Conservation (phyloP, 192 early-diverging fungal genomes). For the Podila horticola region DNA sequence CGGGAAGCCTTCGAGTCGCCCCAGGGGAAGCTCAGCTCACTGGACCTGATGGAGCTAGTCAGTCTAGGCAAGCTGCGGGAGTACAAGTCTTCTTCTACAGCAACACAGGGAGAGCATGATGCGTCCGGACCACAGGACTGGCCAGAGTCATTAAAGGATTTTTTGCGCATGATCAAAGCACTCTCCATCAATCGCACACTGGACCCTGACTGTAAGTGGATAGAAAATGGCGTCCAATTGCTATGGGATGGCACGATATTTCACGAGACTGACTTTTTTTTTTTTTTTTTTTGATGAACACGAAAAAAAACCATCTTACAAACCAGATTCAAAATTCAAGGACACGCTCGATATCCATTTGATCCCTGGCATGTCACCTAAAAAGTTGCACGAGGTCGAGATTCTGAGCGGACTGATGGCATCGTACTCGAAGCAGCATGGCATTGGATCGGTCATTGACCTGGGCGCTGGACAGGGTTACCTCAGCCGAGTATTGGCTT, state of each 20-base stretch:
- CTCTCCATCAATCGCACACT: conserved; percentile 42
- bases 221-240: neutral
- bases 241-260: neutral
- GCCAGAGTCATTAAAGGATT: conserved; percentile 56
- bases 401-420: conserved; percentile 67
- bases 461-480: conserved; percentile 86
- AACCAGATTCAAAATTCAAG: conserved; percentile 35
- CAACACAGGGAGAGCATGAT: neutral
- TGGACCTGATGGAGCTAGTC: conserved; percentile 48
- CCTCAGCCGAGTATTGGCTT: conserved; percentile 72
- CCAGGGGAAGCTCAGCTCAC: conserved; percentile 30
- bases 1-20: conserved; percentile 47
- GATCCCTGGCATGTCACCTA: conserved; percentile 76
- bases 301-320: neutral
- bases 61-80: conserved; percentile 36
- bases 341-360: conserved; percentile 64
- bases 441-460: conserved; percentile 68
- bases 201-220: conserved; percentile 37
- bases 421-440: conserved; percentile 55
- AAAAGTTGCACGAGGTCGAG: conserved; percentile 80
- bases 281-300: neutral
- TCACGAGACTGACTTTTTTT: neutral
- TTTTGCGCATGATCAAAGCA: conserved; percentile 37
- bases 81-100: conserved; percentile 12
- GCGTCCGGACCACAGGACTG: conserved; percentile 40